These are phyloP conservation scores for Raphidocelis subcapitata DNA, from an alignment of 139 green algal genomes.

Conservation along the genomic window DNA sequence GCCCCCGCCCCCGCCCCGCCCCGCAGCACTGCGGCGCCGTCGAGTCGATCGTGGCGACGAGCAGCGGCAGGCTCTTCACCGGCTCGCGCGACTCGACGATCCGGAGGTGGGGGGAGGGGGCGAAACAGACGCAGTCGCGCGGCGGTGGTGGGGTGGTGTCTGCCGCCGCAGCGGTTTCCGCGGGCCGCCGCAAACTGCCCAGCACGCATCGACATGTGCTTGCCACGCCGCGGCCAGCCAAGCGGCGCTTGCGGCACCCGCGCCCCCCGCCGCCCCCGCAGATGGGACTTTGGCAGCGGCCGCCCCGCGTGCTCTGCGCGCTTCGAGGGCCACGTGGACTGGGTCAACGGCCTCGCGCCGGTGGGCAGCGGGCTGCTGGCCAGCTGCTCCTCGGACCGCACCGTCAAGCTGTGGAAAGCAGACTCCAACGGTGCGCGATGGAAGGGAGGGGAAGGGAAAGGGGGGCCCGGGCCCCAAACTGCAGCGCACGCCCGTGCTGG, in stretches of 20 bases:
- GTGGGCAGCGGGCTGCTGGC: conserved; percentile 48
- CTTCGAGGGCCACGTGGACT: conserved; percentile 69
- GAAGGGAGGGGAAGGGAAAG: no score
- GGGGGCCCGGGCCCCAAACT: no score
- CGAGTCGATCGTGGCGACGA: conserved; percentile 39
- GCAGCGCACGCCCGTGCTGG: no score
- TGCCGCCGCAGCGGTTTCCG: neutral
- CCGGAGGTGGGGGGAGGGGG: conserved; percentile 35
- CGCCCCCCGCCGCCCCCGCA: neutral
- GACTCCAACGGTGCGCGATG: neutral
- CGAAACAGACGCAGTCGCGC: neutral
- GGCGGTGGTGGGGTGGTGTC: neutral
- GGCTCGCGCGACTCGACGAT: conserved; percentile 59
- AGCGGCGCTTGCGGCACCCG: neutral
- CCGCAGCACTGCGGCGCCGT: conserved; percentile 59
- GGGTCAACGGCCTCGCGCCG: conserved; percentile 65
- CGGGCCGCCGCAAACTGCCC: neutral
- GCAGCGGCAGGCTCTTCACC: conserved; percentile 53
- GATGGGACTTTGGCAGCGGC: conserved; percentile 1
- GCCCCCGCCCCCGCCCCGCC: no score
- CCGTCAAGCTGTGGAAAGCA: conserved; percentile 55
- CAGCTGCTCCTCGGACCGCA: conserved; percentile 61
- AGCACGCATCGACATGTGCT: conserved; percentile 1
- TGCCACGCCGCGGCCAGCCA: neutral
- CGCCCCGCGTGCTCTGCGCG: conserved; percentile 26